Conservation (phyloP, 2,329 filamentous ascomycete genomes). For the Trichoderma sp. region DNA sequence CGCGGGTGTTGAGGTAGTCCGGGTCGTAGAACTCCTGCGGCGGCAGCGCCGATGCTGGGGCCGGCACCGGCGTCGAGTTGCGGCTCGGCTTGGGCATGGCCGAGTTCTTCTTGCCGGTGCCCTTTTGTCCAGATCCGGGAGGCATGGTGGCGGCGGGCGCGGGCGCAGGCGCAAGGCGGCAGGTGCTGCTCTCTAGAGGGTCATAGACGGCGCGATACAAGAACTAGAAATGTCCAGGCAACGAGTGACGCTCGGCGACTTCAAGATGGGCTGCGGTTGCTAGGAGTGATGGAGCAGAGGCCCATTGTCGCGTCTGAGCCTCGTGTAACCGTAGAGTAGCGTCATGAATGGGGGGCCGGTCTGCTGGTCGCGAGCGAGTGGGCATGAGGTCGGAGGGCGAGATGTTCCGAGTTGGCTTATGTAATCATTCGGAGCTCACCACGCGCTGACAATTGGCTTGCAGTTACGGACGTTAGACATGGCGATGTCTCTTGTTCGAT, state of each 20-base stretch:
- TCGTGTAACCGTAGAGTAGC: constrained; percentile 23
- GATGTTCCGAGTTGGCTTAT: neutral
- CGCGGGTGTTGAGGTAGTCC: constrained; percentile 67
- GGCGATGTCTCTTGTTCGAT: no score
- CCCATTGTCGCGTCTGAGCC: constrained; percentile 23
- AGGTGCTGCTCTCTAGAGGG: neutral
- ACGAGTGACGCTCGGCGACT: neutral
- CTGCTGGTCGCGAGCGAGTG: constrained; percentile 7
- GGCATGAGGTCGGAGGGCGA: neutral
- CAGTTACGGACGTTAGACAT: no score
- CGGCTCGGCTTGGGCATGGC: constrained; percentile 70
- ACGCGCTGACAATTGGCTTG: no score
- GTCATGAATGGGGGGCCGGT: neutral
- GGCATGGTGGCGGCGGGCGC: constrained; percentile 50
- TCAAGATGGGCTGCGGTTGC: neutral
- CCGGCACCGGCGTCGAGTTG: constrained; percentile 69
- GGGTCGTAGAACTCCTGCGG: constrained; percentile 60
- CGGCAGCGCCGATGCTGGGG: constrained; percentile 54
- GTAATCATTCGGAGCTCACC: neutral
- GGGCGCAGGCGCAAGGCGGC: neutral
- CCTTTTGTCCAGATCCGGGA: constrained; percentile 60
- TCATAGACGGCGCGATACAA: constrained; percentile 14
- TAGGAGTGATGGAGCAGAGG: neutral
- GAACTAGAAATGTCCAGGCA: neutral
- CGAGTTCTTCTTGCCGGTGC: constrained; percentile 65